These are phyloP conservation scores for Anthracocystis walkeri DNA, from an alignment of 1,284 basidiomycete species.

Conservation along the genomic window DNA sequence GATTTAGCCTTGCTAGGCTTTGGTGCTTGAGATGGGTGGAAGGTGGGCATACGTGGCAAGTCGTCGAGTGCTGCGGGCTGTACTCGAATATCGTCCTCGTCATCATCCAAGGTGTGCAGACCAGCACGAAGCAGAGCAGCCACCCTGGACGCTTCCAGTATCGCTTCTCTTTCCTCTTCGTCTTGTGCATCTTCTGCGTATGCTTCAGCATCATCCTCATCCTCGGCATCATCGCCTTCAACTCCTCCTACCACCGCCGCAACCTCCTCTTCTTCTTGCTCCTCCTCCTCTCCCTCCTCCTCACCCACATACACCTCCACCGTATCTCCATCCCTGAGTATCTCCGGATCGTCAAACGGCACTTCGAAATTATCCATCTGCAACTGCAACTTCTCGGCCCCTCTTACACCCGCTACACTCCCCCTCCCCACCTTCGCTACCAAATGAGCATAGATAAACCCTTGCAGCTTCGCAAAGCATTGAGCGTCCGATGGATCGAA, in stretches of 20 bases:
- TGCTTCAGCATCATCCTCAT: conserved; percentile 1
- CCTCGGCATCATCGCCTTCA: conserved; percentile 6
- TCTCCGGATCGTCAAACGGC: conserved; percentile 38
- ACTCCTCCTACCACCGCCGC: conserved; percentile 9
- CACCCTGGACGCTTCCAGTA: conserved; percentile 21
- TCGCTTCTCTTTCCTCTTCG: conserved; percentile 17
- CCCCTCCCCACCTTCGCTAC: no score
- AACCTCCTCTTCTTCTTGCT: not conserved
- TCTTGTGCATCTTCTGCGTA: conserved; percentile 13
- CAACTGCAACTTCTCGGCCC: conserved; percentile 6
- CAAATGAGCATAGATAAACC: conserved; percentile 26
- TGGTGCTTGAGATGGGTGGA: not conserved
- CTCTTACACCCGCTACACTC: no score
- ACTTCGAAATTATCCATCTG: conserved; percentile 40
- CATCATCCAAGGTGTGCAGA: conserved; percentile 8
- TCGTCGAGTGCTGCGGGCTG: not conserved
- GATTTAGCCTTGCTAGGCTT: not conserved
- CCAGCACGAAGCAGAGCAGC: conserved; percentile 28
- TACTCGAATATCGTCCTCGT: not conserved
- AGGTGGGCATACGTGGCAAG: conserved; percentile 22
- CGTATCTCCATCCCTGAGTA: conserved; percentile 46
- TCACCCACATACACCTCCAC: conserved; percentile 21
- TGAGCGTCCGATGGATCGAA: conserved; percentile 19
- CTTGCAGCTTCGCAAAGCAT: conserved; percentile 21
- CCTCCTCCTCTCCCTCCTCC: not conserved